These are phyloP conservation scores for Meyerozyma sp. DNA, from an alignment of 1,139 yeast genomes.

Conservation along the genomic window DNA sequence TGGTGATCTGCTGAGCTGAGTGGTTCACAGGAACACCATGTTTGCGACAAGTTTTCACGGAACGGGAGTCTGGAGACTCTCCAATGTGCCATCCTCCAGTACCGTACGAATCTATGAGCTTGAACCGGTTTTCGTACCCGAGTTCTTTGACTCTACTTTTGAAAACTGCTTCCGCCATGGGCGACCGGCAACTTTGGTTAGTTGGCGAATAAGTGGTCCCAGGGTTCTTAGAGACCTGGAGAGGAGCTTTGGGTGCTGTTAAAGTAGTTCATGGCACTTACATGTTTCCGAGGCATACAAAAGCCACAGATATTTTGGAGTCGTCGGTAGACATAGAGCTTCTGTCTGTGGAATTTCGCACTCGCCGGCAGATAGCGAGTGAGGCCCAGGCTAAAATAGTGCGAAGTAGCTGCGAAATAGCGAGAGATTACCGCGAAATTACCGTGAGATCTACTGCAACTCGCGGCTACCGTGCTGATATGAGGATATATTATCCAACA, in stretches of 20 bases:
- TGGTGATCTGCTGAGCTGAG: slow-evolving; percentile 62
- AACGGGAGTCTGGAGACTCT: slow-evolving; percentile 72
- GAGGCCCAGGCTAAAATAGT: too few species aligned
- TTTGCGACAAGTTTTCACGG: slow-evolving; percentile 60
- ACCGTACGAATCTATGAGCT: slow-evolving; percentile 77
- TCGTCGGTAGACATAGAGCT: slow-evolving; percentile 17
- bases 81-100: slow-evolving; percentile 85
- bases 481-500: too few species aligned
- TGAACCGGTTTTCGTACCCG: slow-evolving; percentile 38
- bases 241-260: too few species aligned
- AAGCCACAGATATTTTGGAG: slow-evolving; percentile 60
- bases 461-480: too few species aligned
- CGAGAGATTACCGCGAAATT: too few species aligned
- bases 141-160: slow-evolving; percentile 52
- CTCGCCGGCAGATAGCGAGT: background rate
- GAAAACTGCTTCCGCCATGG: slow-evolving; percentile 97
- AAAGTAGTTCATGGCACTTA: slow-evolving; percentile 24
- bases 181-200: slow-evolving; percentile 72
- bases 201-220: too few species aligned
- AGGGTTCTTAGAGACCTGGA: too few species aligned
- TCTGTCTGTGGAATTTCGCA: background rate
- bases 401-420: too few species aligned
- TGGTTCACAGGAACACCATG: slow-evolving; percentile 77
- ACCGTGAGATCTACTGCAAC: too few species aligned
- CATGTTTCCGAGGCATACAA: slow-evolving; percentile 91